Percentiles rank a stretch among this genome's conserved stretches.
phyloP scores from a whole-genome alignment of 2,329 filamentous ascomycete genomes.

The Alternaria angustiovoidea region DNA sequence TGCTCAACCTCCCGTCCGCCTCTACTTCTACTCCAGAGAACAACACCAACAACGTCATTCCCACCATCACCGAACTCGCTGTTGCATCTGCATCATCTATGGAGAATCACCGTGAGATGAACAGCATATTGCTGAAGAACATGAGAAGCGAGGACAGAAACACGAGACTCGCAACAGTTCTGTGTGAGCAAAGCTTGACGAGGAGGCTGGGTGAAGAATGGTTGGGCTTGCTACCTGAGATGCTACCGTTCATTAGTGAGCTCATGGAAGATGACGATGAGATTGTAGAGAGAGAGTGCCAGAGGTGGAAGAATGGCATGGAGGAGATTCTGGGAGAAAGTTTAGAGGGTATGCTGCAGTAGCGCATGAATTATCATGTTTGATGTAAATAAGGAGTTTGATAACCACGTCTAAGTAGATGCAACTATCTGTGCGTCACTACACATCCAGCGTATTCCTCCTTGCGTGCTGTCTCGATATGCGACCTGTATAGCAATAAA shows the following conservation, averaged over 20 bases:
- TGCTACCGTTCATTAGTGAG: constrained; percentile 95
- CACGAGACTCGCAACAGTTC: constrained; percentile 82
- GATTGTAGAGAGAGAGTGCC: constrained; percentile 85
- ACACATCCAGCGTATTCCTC: neutral
- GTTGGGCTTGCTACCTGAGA: constrained; percentile 89
- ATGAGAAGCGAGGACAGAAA: constrained; percentile 76
- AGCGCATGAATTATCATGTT: neutral
- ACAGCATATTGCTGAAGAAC: constrained; percentile 77
- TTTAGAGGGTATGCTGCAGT: constrained; percentile 90
- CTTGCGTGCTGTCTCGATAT: neutral
- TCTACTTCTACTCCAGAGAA: constrained; percentile 19
- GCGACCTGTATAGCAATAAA: neutral
- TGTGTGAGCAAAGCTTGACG: constrained; percentile 81
- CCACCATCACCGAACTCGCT: constrained; percentile 81
- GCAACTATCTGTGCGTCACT: neutral
- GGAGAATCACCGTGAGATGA: constrained; percentile 91
- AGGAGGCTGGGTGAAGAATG: constrained; percentile 89
- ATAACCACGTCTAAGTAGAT: neutral
- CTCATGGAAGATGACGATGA: constrained; percentile 97
- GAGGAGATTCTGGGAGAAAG: constrained; percentile 90
- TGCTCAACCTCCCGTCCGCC: constrained; percentile 54
- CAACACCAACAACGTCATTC: constrained; percentile 66
- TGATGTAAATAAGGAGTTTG: neutral
- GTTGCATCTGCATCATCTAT: constrained; percentile 80
- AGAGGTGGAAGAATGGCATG: constrained; percentile 89